Evolutionary conservation across 768 basidiomycete species (phyloP).

Genomic region (Sporobolomyces roseus): DNA sequence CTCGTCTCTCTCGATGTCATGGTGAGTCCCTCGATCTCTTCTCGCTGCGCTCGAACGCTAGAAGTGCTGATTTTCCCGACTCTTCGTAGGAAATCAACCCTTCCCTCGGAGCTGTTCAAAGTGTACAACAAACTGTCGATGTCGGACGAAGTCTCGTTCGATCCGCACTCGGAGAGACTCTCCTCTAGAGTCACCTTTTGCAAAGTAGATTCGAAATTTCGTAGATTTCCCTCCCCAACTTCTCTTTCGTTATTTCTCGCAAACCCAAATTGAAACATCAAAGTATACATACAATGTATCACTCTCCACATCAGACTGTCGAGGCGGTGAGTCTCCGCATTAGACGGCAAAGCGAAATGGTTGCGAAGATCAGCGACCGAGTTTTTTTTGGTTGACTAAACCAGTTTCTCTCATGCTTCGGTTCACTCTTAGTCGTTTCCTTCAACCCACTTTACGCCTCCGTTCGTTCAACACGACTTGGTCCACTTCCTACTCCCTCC

Average conservation of each 20-base stretch:
- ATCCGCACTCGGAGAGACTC: constrained; percentile 58
- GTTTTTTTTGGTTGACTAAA: not conserved
- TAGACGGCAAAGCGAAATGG: constrained; percentile 10
- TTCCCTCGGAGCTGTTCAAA: constrained; percentile 64
- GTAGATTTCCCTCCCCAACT: not conserved
- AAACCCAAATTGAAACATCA: not conserved
- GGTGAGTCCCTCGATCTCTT: constrained; percentile 54
- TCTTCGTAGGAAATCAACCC: constrained; percentile 96
- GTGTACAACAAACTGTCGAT: constrained; percentile 79
- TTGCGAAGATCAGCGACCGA: not conserved
- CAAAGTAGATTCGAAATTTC: not conserved
- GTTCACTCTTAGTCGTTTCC: not conserved
- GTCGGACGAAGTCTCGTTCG: constrained; percentile 83
- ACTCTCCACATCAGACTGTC: not conserved
- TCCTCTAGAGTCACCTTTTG: constrained; percentile 30
- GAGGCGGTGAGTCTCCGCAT: not conserved
- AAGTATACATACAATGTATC: not conserved
- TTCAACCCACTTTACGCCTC: not conserved
- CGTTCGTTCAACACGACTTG: constrained; percentile 34
- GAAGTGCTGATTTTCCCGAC: constrained; percentile 60
- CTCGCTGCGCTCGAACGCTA: not conserved
- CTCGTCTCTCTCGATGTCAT: constrained; percentile 90
- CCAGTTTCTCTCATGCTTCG: not conserved
- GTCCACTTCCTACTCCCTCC: not conserved
- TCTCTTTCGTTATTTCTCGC: not conserved